Evolutionary conservation across 192 early-diverging fungal species (phyloP), one percentile per base, ranked within the genome.

Genomic region (Backusella australiensis): DNA sequence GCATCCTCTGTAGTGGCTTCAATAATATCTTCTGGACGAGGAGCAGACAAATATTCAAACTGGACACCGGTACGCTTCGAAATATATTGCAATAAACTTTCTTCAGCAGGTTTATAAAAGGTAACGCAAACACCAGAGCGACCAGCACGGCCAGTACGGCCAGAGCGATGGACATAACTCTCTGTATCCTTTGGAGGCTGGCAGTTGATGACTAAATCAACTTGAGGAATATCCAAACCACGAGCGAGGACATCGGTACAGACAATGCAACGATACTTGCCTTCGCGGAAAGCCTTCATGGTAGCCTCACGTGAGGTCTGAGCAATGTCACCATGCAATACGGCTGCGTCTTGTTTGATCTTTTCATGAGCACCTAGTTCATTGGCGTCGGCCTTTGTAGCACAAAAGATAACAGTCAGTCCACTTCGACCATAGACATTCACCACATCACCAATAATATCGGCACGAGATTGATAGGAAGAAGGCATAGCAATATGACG

Each of bases 171-270:
- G 52, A 99, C 95, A 82, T 98, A 99, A 21, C 92, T 90, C 80
- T 99, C 96, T 29, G 96, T 88, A 82, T 99, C 96, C 80, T 90
- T 89, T 71, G 96, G 96, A 56, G 96, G 96, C 77, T 98, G 95
- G 76, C 92, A 92, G 85, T 99, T 98, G 86, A 99, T 95, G 23
- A 99, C 97, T 39, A 99, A 85, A 88, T 98, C 97, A 52, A 98
- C 95, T 86, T 96, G 93, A 65, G 95, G 95, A 78, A 99, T 97
- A 87, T 98, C 96, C 74, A 98, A 88, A 77, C 97, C 97, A 84
- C 97, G 95, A 38, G 96, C 96, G 34, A 93, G 89, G 29, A 98
- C 97, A 82, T 98, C 97, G 6, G 97, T 98, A 80, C 95, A 93
- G 42, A 99, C 92, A 69, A 98, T 92, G 77, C 89, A 92, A 75